Conservation (phyloP, 306 rosid genomes). For the Fagus sylvatica region DNA sequence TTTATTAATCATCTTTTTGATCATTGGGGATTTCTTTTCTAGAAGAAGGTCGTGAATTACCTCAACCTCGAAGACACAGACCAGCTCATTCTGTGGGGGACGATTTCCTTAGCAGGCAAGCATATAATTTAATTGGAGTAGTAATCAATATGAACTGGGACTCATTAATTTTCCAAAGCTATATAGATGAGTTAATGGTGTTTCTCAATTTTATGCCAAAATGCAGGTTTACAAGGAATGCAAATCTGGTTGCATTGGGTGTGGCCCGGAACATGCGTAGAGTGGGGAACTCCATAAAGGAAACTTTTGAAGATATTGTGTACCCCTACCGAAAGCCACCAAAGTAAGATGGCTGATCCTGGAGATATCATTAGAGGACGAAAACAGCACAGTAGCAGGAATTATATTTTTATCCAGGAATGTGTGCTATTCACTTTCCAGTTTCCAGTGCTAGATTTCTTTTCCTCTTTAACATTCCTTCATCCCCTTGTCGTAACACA, state of each 20-base stretch:
- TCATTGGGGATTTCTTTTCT: neutral
- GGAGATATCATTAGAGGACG: neutral
- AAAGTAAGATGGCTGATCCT: neutral
- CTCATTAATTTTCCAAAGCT: neutral
- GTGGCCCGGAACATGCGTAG: neutral
- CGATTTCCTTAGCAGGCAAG: constrained; percentile 7
- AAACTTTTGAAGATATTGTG: constrained; percentile 1
- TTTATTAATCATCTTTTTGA: neutral
- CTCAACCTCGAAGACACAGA: neutral
- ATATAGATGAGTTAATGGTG: neutral
- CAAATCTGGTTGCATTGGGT: neutral
- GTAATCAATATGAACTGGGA: neutral
- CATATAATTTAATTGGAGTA: neutral
- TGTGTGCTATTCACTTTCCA: neutral
- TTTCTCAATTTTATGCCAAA: neutral
- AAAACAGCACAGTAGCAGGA: neutral
- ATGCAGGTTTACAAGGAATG: constrained; percentile 18
- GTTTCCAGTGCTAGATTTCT: neutral
- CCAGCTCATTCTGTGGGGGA: neutral
- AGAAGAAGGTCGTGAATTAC: neutral
- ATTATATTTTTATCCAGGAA: neutral
- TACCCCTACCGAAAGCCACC: constrained; percentile 6
- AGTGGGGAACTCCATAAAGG: constrained; percentile 10
- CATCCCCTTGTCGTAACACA: neutral
- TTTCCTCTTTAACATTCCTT: neutral